Percentiles rank a stretch among this genome's conserved stretches.
These are phyloP conservation scores for Volvox africanus DNA, from an alignment of 139 green algal genomes.

Conservation along the genomic window DNA sequence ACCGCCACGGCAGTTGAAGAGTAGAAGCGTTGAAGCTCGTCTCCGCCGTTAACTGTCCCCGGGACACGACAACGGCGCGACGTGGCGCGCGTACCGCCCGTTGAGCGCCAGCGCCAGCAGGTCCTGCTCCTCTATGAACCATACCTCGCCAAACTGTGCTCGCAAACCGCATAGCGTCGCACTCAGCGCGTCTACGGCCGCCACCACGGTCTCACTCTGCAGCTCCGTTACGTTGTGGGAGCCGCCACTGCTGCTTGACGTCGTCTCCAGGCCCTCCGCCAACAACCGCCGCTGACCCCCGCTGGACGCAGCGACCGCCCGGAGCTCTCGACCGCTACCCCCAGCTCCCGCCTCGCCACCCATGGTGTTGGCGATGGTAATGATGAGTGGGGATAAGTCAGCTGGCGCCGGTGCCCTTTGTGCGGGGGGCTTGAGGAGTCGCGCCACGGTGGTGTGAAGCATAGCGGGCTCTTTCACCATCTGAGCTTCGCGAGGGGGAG, in stretches of 20 bases:
- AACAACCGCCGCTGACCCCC: neutral
- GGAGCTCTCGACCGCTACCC: neutral
- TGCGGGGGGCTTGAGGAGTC: conserved; percentile 64
- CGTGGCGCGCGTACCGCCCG: conserved; percentile 59
- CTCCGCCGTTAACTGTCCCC: neutral
- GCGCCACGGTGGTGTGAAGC: conserved; percentile 79
- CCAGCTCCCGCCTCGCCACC: neutral
- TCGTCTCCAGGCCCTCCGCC: conserved; percentile 1
- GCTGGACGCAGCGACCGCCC: neutral
- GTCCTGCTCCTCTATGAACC: conserved; percentile 84
- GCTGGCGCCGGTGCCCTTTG: neutral
- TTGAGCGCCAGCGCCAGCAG: conserved; percentile 77
- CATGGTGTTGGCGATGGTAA: neutral
- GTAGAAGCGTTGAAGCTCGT: too few relatives aligned
- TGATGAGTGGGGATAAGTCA: neutral
- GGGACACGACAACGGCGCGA: conserved; percentile 59
- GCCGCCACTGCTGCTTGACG: conserved; percentile 35
- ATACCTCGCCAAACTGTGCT: conserved; percentile 52
- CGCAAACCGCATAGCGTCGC: conserved; percentile 64
- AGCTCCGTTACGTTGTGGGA: neutral
- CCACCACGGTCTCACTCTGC: conserved; percentile 35
- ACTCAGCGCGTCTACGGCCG: conserved; percentile 56
- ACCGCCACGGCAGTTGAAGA: too few relatives aligned
- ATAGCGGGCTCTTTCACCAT: conserved; percentile 71
- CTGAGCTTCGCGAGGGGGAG: conserved; percentile 60